Evolutionary conservation across 2,329 filamentous ascomycete species (phyloP).

Genomic region (Penicillium decumbens): DNA sequence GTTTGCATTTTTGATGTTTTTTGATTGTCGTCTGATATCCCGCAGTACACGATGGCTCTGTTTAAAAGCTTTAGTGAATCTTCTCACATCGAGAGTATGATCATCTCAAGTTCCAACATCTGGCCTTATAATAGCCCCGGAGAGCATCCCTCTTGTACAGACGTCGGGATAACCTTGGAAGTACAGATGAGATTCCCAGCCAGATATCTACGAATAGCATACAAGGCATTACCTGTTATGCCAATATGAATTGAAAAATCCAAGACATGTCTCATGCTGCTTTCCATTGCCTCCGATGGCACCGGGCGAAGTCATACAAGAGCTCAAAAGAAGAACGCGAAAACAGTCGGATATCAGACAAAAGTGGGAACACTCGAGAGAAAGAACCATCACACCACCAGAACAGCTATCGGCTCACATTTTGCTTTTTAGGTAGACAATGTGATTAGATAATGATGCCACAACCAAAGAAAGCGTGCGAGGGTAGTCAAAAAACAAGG

Average conservation of each 20-base stretch:
- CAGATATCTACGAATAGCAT: neutral
- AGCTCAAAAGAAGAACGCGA: neutral
- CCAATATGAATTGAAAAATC: neutral
- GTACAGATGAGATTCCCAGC: neutral
- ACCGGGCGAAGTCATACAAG: neutral
- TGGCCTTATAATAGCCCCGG: neutral
- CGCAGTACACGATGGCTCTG: slow-evolving; percentile 26
- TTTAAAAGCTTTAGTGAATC: slow-evolving; percentile 6
- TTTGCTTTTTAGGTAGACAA: neutral
- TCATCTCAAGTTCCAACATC: neutral
- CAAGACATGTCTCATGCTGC: neutral
- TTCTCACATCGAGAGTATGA: neutral
- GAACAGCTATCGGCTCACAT: neutral
- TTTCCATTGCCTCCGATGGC: neutral
- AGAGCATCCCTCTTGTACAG: too few species aligned
- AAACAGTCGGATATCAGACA: neutral
- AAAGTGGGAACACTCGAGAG: neutral
- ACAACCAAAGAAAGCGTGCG: neutral
- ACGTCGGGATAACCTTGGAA: too few species aligned
- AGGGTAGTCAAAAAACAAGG: neutral
- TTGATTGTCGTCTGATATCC: slow-evolving; percentile 19
- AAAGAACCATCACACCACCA: neutral
- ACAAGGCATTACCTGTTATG: neutral
- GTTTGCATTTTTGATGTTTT: neutral
- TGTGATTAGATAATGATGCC: neutral